phyloP scores from a whole-genome alignment of 2,329 filamentous ascomycete genomes.

The Diaporthe citrichinensis region DNA sequence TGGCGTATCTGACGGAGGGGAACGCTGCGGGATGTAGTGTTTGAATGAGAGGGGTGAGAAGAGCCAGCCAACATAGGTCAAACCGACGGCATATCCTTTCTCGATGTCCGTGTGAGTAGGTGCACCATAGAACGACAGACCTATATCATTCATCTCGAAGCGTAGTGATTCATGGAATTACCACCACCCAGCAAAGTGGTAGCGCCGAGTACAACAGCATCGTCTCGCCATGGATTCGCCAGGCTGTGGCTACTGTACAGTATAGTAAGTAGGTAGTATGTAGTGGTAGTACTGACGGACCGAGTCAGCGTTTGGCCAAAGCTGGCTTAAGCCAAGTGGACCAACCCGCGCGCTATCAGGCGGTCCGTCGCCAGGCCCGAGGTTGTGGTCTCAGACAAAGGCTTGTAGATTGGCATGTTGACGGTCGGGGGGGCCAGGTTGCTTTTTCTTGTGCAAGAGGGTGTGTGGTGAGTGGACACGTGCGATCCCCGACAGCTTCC shows the following conservation, averaged over 20 bases:
- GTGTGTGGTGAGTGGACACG: constrained; percentile 30
- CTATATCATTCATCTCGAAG: constrained; percentile 3
- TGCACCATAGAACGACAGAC: constrained; percentile 18
- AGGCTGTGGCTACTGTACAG: not conserved
- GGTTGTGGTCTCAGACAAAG: constrained; percentile 36
- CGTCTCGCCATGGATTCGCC: constrained; percentile 10
- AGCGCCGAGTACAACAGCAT: constrained; percentile 38
- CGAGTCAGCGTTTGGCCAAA: constrained; percentile 38
- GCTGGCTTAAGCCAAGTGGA: constrained; percentile 26
- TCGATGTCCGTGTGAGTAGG: not conserved
- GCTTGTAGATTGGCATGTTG: constrained; percentile 33
- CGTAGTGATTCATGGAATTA: not conserved
- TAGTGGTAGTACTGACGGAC: not conserved
- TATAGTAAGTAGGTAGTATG: not conserved
- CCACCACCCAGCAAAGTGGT: constrained; percentile 22
- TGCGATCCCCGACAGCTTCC: constrained; percentile 19
- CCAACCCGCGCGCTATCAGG: constrained; percentile 33
- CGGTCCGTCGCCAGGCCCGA: constrained; percentile 38
- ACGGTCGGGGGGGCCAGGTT: constrained; percentile 22
- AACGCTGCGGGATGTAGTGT: constrained; percentile 14
- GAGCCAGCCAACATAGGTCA: not conserved
- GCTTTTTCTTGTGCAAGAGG: constrained; percentile 27
- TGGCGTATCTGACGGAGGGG: constrained; percentile 19
- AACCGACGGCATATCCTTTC: not conserved
- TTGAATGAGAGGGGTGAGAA: not conserved